A percentile compares a stretch with the other conserved stretches of the same genome.
Evolutionary conservation across 1,284 basidiomycete genomes (phyloP).

Genomic region (Golubevia sp.): DNA sequence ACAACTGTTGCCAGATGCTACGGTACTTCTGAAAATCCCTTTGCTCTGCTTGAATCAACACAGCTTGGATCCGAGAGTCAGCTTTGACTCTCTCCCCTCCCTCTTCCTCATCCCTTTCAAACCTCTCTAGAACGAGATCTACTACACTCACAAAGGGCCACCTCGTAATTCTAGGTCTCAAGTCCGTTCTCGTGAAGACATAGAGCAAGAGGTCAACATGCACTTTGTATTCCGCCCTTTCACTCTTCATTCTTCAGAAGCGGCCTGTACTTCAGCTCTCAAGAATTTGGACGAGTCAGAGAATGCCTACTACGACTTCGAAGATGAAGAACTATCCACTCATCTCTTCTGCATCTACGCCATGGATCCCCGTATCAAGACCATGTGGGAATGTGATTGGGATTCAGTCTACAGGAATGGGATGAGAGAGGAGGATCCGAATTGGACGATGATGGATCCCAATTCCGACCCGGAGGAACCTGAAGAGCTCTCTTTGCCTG

Average conservation of each 20-base stretch:
- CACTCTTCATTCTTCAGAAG: conserved; percentile 16
- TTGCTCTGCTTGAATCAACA: no score
- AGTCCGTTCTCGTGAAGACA: conserved; percentile 28
- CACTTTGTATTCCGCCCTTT: conserved; percentile 13
- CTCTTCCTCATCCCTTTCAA: neutral
- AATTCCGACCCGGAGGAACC: conserved; percentile 24
- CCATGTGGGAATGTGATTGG: conserved; percentile 37
- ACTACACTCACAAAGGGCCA: conserved; percentile 37
- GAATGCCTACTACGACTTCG: conserved; percentile 11
- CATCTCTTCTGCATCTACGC: conserved; percentile 34
- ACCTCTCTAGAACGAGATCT: conserved; percentile 40
- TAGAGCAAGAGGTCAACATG: conserved; percentile 19
- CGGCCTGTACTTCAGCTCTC: conserved; percentile 9
- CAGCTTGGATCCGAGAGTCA: no score
- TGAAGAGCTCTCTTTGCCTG: conserved; percentile 9
- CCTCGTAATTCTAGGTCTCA: conserved; percentile 26
- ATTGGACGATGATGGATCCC: conserved; percentile 33
- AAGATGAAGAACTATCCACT: conserved; percentile 27
- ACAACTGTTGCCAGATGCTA: no score
- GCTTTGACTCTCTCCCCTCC: neutral
- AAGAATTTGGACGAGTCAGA: neutral
- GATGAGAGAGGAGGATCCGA: conserved; percentile 13
- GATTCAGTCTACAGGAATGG: conserved; percentile 22
- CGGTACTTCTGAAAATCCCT: no score
- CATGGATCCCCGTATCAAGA: conserved; percentile 29